Base-by-base conservation (phyloP, 768 basidiomycete species). In the Mrakia hoshinonis region DNA sequence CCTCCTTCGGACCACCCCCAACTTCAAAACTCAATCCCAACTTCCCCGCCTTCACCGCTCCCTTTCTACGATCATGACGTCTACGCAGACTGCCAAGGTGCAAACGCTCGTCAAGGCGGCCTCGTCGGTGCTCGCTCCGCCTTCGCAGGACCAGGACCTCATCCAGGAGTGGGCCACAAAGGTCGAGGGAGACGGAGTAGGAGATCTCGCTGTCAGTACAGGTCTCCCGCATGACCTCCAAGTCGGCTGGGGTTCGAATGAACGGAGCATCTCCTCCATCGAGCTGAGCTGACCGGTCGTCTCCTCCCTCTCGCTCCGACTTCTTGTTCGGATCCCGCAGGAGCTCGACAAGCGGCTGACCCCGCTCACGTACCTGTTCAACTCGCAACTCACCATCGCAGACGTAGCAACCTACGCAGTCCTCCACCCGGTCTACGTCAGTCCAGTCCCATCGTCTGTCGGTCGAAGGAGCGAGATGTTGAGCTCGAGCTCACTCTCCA, bases 361-460 rank as follows among this genome's bases (percentile, higher is more conserved):
- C 26, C 65, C 70, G 9, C 48, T 72, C 43, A 65, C 64, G 64
- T 97, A 91, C 80, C 80, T 93, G 76, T 89, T 92, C 75, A 85
- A 85, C 78, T 90, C 91, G 80, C 85, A 89, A 75, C 82, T 92
- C 68, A 91, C 92, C 24, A 89, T 87, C 3, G 95, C 94, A 55
- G 96, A 99, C 79, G 85, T 92, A 68, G 90, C 90, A 12, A 80
- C 97, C 62, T 98, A 94, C 79, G 92, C 89, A 31, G 85, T 87
- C n/a, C 83, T 98, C 38, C 89, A 94, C 79, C 87, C 92, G 9
- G 82, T 84, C 62, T 78, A 94, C 73, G 95, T 96, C 78, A 73
- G 90, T 69, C 15, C 38, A 82, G 34, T 1, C 26, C 29, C 26
- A 9, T 34, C 18, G 11, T 46, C 36, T 47, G 4, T 9, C 29